phyloP scores from a whole-genome alignment of 345 rosid genomes.

The Cochlearia excelsa region DNA sequence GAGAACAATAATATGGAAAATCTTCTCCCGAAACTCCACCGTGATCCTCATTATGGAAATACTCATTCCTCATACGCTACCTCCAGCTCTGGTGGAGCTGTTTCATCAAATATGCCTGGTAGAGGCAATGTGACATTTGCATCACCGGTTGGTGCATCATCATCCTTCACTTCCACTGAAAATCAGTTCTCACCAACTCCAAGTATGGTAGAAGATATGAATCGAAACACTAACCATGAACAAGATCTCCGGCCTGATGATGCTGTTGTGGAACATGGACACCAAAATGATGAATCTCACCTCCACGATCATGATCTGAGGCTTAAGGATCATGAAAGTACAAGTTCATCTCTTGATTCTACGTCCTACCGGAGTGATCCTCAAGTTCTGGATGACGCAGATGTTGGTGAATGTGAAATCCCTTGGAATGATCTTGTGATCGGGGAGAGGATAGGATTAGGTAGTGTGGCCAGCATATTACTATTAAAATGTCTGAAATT shows the following conservation, averaged over 20 bases:
- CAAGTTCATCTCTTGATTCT: slow-evolving; percentile 61
- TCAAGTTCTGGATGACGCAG: slow-evolving; percentile 82
- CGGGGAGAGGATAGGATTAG: slow-evolving; percentile 99
- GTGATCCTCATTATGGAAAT: slow-evolving; percentile 58
- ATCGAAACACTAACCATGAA: slow-evolving; percentile 35
- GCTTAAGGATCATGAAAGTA: slow-evolving; percentile 62
- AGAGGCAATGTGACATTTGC: slow-evolving; percentile 44
- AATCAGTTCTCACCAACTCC: slow-evolving; percentile 39
- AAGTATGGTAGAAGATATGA: slow-evolving; percentile 40
- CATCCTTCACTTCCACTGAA: slow-evolving; percentile 41
- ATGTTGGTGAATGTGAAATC: slow-evolving; percentile 93
- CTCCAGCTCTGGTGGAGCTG: slow-evolving; percentile 43
- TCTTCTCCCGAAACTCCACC: slow-evolving; percentile 62
- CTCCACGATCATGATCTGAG: slow-evolving; percentile 48
- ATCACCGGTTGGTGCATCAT: slow-evolving; percentile 39
- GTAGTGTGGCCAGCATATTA: slow-evolving; percentile 41
- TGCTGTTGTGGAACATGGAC: slow-evolving; percentile 31
- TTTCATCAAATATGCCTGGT: slow-evolving; percentile 37
- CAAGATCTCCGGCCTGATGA: slow-evolving; percentile 40
- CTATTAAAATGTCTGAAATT: not conserved
- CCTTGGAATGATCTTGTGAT: slow-evolving; percentile 95
- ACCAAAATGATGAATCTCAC: slow-evolving; percentile 46
- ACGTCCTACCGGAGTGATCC: slow-evolving; percentile 46
- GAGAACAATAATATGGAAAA: slow-evolving; percentile 68
- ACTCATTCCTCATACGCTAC: slow-evolving; percentile 52